Evolutionary conservation across 2,329 filamentous ascomycete genomes (phyloP).

Genomic region (Trichoderma simmonsii): DNA sequence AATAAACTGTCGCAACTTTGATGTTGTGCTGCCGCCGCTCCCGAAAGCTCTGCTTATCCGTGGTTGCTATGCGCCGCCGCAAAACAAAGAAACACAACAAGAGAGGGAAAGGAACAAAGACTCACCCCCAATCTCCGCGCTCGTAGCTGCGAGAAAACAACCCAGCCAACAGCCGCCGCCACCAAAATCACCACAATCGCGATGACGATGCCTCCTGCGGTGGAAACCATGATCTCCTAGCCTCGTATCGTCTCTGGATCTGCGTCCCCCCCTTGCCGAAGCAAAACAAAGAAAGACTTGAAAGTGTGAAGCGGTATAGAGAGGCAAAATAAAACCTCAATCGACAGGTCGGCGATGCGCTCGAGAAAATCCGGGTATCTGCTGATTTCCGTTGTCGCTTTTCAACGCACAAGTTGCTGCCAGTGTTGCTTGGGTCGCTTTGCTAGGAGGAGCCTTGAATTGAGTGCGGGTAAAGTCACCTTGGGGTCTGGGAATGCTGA

Average conservation of each 20-base stretch:
- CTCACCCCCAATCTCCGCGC: constrained; percentile 68
- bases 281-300: not conserved
- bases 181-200: constrained; percentile 63
- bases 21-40: constrained; percentile 6
- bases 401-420: not conserved
- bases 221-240: constrained; percentile 48
- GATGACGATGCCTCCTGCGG: constrained; percentile 68
- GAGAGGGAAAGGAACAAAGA: constrained; percentile 21
- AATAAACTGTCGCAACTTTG: not conserved
- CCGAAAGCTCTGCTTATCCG: not conserved
- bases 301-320: not conserved
- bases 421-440: not conserved
- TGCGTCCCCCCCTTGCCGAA: not conserved
- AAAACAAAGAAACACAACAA: not conserved
- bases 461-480: not conserved
- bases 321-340: not conserved
- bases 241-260: not conserved
- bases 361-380: not conserved
- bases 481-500: constrained; percentile 2
- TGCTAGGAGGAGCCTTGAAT: not conserved
- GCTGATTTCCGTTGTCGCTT: not conserved
- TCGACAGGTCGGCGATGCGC: not conserved
- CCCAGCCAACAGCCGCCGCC: constrained; percentile 59
- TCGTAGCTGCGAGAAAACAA: constrained; percentile 68
- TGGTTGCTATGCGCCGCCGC: not conserved